Evolutionary conservation across 164 flowering plant species (phyloP).

Genomic region (Nymphaea colorata): DNA sequence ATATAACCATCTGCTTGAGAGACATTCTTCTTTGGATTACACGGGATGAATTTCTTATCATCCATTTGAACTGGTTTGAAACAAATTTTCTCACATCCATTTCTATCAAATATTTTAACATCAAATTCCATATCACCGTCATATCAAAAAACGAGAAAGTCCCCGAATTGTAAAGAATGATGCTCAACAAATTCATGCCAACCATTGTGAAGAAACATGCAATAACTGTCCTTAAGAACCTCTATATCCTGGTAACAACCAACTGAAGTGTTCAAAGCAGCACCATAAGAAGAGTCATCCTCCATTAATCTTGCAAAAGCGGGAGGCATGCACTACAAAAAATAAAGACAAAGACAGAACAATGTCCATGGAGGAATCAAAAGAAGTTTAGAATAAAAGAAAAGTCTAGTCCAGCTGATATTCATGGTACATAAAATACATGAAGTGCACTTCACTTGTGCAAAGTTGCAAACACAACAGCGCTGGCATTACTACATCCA

Average conservation of each 20-base stretch:
- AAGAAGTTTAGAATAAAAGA: too few species aligned
- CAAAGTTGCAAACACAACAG: too few species aligned
- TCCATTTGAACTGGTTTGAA: too few species aligned
- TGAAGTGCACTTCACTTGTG: too few species aligned
- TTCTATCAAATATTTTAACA: constrained; percentile 53
- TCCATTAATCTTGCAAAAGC: constrained; percentile 9
- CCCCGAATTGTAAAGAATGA: constrained; percentile 34
- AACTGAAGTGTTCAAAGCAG: constrained; percentile 39
- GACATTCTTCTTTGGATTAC: too few species aligned
- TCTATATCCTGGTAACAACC: constrained; percentile 41
- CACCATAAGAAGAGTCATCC: constrained; percentile 20
- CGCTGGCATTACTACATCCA: too few species aligned
- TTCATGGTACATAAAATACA: too few species aligned
- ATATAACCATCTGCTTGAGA: too few species aligned
- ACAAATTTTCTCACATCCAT: constrained; percentile 27
- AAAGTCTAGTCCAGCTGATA: too few species aligned
- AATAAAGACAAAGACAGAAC: neutral
- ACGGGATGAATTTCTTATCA: too few species aligned
- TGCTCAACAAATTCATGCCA: constrained; percentile 56
- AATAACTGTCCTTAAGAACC: constrained; percentile 18
- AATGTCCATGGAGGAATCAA: too few species aligned
- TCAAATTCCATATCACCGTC: constrained; percentile 42
- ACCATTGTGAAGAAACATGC: constrained; percentile 31
- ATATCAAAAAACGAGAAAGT: constrained; percentile 53
- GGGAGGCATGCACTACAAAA: constrained; percentile 15